These are phyloP conservation scores for Globisporangium perplexum DNA, from an alignment of 352 stramenopile species.

Conservation along the genomic window DNA sequence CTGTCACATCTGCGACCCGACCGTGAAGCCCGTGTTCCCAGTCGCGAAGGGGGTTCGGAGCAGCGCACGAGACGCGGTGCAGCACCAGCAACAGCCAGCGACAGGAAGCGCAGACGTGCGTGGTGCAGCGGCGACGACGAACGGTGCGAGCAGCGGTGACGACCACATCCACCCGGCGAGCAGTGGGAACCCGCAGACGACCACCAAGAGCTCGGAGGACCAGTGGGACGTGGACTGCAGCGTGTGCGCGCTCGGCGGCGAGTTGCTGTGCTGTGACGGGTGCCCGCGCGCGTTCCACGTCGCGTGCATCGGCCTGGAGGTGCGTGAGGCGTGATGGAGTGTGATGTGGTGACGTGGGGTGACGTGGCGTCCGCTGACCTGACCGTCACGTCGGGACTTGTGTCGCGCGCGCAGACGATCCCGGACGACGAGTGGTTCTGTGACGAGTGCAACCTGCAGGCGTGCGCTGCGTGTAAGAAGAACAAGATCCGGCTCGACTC, in stretches of 20 bases:
- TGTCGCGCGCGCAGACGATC: slow-evolving; percentile 19
- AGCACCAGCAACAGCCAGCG: slow-evolving; percentile 7
- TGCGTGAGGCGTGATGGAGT: slow-evolving; percentile 13
- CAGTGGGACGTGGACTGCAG: slow-evolving; percentile 89
- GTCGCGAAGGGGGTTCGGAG: slow-evolving; percentile 13
- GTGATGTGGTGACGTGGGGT: background rate
- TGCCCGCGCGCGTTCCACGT: slow-evolving; percentile 91
- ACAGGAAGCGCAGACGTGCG: background rate
- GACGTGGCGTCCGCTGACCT: background rate
- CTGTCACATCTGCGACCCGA: slow-evolving; percentile 70
- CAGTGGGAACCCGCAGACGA: slow-evolving; percentile 1
- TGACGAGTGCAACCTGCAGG: slow-evolving; percentile 81
- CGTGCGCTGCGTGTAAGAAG: slow-evolving; percentile 77
- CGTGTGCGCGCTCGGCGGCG: slow-evolving; percentile 77
- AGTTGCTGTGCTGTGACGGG: slow-evolving; percentile 88
- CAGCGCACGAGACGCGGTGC: background rate
- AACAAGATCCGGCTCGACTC: slow-evolving; percentile 87
- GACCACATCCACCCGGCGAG: slow-evolving; percentile 11
- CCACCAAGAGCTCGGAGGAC: slow-evolving; percentile 49
- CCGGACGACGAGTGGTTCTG: slow-evolving; percentile 86
- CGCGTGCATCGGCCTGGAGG: slow-evolving; percentile 69
- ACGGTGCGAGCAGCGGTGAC: background rate
- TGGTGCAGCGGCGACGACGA: background rate
- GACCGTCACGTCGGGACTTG: background rate
- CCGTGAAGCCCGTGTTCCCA: slow-evolving; percentile 62